Evolutionary conservation across 768 basidiomycete species (phyloP).

Genomic region (Agaricus blazei): DNA sequence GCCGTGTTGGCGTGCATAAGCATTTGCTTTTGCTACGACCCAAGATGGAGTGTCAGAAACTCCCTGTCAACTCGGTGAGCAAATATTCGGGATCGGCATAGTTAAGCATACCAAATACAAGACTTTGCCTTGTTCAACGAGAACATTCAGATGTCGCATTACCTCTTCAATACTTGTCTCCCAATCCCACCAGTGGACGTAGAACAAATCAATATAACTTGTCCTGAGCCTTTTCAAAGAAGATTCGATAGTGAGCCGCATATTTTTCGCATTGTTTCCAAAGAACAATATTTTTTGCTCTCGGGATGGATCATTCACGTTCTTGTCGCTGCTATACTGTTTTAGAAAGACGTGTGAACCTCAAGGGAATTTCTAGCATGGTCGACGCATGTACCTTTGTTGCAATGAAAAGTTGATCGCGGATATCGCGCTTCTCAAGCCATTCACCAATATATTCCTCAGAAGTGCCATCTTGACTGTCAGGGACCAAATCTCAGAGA

Average conservation of each 20-base stretch:
- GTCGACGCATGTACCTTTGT: conserved; percentile 24
- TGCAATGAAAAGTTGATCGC: conserved; percentile 45
- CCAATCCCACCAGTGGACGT: conserved; percentile 48
- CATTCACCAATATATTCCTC: conserved; percentile 49
- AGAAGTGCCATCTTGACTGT: conserved; percentile 45
- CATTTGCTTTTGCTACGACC: conserved; percentile 43
- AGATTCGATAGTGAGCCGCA: conserved; percentile 31
- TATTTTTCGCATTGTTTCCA: conserved; percentile 39
- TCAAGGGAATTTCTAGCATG: too few relatives aligned
- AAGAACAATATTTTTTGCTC: conserved; percentile 23
- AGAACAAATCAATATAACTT: conserved; percentile 25
- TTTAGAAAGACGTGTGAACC: too few relatives aligned
- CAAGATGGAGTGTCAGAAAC: conserved; percentile 42
- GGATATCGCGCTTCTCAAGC: conserved; percentile 35
- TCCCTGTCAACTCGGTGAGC: conserved; percentile 19
- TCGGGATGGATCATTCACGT: conserved; percentile 18
- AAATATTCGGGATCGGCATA: neutral
- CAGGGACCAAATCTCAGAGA: neutral
- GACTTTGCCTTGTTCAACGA: conserved; percentile 48
- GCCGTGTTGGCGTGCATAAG: conserved; percentile 43
- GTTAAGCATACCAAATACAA: conserved; percentile 29
- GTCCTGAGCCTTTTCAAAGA: conserved; percentile 39
- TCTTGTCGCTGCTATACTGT: conserved; percentile 25
- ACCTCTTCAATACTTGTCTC: conserved; percentile 48
- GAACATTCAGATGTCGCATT: conserved; percentile 46